Evolutionary conservation across 2,329 filamentous ascomycete species (phyloP).

Genomic region (Venturia aucupariae): DNA sequence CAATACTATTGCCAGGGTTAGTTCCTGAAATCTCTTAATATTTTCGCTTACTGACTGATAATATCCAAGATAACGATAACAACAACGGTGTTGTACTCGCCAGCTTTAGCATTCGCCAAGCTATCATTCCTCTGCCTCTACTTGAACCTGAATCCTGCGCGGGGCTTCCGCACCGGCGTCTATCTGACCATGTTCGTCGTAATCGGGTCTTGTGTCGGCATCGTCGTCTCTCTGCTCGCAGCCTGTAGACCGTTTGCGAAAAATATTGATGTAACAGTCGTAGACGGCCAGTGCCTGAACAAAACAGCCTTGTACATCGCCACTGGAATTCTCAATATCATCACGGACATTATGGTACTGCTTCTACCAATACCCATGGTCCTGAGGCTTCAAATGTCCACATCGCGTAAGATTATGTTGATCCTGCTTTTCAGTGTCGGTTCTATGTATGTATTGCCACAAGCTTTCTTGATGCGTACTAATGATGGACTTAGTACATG

Average conservation of each 20-base stretch:
- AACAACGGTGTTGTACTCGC: constrained; percentile 4
- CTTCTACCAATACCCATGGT: constrained; percentile 28
- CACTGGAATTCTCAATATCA: constrained; percentile 26
- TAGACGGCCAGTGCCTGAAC: constrained; percentile 18
- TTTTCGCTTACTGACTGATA: not conserved
- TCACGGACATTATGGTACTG: constrained; percentile 28
- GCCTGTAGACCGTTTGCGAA: constrained; percentile 20
- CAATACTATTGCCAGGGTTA: not conserved
- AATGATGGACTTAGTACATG: not conserved
- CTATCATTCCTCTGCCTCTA: constrained; percentile 5
- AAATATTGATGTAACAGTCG: constrained; percentile 19
- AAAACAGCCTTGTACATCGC: constrained; percentile 21
- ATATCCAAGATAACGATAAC: not conserved
- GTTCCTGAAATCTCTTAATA: not conserved
- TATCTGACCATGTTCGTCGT: constrained; percentile 18
- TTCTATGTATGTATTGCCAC: not conserved
- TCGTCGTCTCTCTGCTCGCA: constrained; percentile 22
- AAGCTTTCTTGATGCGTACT: not conserved
- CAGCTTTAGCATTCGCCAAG: constrained; percentile 5
- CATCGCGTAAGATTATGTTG: constrained; percentile 18
- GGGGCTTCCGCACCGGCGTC: not conserved
- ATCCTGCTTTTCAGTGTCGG: constrained; percentile 17
- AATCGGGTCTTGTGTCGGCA: constrained; percentile 18
- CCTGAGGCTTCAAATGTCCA: constrained; percentile 22
- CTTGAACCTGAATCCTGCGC: not conserved